Base-by-base conservation (phyloP, 179 eudicot species). In the Drosera spatulata region DNA sequence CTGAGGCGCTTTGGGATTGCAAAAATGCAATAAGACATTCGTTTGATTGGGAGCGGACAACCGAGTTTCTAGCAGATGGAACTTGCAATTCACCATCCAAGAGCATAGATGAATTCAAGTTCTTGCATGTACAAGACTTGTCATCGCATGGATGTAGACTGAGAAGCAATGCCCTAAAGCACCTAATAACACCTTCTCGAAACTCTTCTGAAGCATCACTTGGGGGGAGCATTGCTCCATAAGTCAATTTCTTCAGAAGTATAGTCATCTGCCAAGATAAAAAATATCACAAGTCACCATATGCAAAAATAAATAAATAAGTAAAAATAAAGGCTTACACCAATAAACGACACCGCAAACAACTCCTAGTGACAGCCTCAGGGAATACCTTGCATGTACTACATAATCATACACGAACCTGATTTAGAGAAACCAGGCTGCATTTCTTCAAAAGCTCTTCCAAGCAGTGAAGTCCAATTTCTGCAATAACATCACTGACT, bases 131-230 rank as follows among this genome's bases (percentile, higher is more conserved):
- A 77, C 99, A 89, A 65, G 81, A 82, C 57, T 75, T 62, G 52
- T 81, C 75, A 9, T 76, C 66, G 78, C 99, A 93, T 37, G 71
- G 70, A 65, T 41, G 67, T 69, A 89, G 55, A 69, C 73, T 68
- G 47, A 74, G 67, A 63, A 89, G 71, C 66, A 93, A 68, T 54
- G 84, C 75, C 72, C 75, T 75, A 70, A 93, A 81, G 72, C 94
- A 89, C 75, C 79, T 85, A 55, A 93, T 74, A 33, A 86, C 83
- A 54, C 95, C 97, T 76, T 71, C 85, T 49, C 95, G 93, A 66
- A 93, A 93, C 79, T 93, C 99, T 78, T 93, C 99, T 44, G 94
- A 73, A 64, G 91, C 88, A 69, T 93, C 97, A 5, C 78, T 61
- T 61, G 93, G 86, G 69, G 95, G 81, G 52, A 93, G 79, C 82